These are phyloP conservation scores for Leucogyrophana mollusca DNA, from an alignment of 768 basidiomycete species.

Conservation along the genomic window DNA sequence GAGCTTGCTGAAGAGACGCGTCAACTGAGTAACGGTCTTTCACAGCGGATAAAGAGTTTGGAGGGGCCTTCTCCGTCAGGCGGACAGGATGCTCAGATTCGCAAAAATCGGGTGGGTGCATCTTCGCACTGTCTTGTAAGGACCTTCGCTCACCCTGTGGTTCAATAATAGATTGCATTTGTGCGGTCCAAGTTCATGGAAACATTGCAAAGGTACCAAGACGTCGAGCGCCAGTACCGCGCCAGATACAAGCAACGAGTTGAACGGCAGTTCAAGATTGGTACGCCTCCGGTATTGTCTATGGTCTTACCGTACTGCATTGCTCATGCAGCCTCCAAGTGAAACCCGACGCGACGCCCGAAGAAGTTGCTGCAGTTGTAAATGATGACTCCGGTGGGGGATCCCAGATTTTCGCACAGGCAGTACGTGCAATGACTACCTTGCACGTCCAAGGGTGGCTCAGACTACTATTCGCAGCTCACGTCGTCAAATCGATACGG, in stretches of 20 bases:
- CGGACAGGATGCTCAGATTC: conserved; percentile 65
- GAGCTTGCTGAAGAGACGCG: conserved; percentile 73
- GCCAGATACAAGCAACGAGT: conserved; percentile 77
- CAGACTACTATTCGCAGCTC: conserved; percentile 45
- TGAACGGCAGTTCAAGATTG: conserved; percentile 87
- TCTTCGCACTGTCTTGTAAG: not conserved
- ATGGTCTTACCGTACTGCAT: not conserved
- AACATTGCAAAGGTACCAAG: conserved; percentile 82
- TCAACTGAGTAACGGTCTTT: conserved; percentile 63
- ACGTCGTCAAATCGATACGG: conserved; percentile 90
- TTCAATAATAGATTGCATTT: conserved; percentile 47
- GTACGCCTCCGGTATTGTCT: conserved; percentile 37
- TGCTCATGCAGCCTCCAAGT: conserved; percentile 40
- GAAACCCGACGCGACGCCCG: conserved; percentile 89
- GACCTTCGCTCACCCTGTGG: conserved; percentile 19
- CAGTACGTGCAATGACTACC: conserved; percentile 43
- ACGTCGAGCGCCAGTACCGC: conserved; percentile 78
- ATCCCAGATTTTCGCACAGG: conserved; percentile 85
- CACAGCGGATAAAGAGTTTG: conserved; percentile 69
- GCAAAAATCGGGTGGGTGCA: conserved; percentile 67
- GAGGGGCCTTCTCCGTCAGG: conserved; percentile 68
- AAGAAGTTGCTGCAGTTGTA: conserved; percentile 85
- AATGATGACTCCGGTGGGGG: conserved; percentile 71
- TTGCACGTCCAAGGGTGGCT: conserved; percentile 12
- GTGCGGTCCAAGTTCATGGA: conserved; percentile 81